Base-by-base conservation (phyloP, 345 rosid species). In the Melastoma malabathricum region DNA sequence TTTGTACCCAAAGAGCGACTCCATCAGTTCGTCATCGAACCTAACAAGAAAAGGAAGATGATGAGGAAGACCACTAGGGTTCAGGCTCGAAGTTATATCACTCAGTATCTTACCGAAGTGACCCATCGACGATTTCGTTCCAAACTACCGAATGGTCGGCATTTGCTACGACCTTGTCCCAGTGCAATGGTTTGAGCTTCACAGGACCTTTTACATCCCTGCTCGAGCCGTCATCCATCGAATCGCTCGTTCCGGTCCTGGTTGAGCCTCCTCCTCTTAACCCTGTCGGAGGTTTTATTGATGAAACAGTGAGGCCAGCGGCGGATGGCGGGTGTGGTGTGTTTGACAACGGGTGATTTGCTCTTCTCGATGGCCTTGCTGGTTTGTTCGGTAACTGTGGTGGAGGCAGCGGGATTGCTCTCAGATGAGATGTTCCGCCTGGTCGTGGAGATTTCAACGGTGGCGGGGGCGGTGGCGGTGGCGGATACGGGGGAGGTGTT, bases 111-210 rank as follows among this genome's bases (percentile, higher is more conserved):
- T 69, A 81, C 84, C 77, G 73, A 47, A 79, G 60, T 23, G 83
- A 76, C 47, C 85, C 85, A 39, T 79, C 71, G 22, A 70, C 67
- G 45, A 82, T 76, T 63, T 76, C 64, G 68, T 82, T 69, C 89
- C 89, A 82, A 39, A 82, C 85, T 57, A 82, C 53, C 10, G 81
- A 82, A 64, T 82, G 83, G 49, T 82, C 81, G 45, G 68, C 66
- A 63, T 68, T 65, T 31, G 81, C 73, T 14, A 58, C 43, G 29
- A 82, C 73, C 63, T 82, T 82, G 54, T 82, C 89, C 85, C 89
- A 76, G 39, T 76, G 77, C 68, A 82, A 59, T 13, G 85, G 83
- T 61, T 72, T 72, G 41, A 70, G 68, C 70, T 76, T 79, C 65
- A 59, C 47, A 6, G 47, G 67, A 46, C 70, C 71, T 57, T 16